Conservation (phyloP, 1,284 basidiomycete species). For the Ustilago bromivora region DNA sequence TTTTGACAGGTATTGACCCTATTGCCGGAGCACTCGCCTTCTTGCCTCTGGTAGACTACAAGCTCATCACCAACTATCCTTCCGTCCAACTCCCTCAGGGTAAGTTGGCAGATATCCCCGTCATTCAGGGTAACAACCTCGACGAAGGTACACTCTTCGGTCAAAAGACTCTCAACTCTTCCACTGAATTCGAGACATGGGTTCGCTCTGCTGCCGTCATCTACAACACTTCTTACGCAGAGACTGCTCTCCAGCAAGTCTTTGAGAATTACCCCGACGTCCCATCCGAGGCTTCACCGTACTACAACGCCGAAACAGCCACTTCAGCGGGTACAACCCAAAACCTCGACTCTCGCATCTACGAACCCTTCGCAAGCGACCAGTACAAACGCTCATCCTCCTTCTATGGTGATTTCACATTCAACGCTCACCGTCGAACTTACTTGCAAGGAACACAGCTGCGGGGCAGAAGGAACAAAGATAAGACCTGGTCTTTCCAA, state of each 20-base stretch:
- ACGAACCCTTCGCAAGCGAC: conserved; percentile 22
- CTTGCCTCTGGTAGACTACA: conserved; percentile 44
- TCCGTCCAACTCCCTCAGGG: conserved; percentile 28
- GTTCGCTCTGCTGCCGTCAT: conserved; percentile 23
- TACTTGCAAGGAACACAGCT: conserved; percentile 17
- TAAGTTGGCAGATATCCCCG: conserved; percentile 44
- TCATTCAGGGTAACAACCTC: conserved; percentile 49
- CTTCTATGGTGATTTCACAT: conserved; percentile 48
- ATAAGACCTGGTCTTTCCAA: conserved; percentile 31
- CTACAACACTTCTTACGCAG: conserved; percentile 43
- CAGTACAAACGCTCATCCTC: conserved; percentile 35
- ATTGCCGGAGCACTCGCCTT: conserved; percentile 34
- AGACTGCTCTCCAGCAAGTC: conserved; percentile 27
- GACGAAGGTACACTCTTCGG: conserved; percentile 49
- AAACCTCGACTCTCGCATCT: conserved; percentile 19
- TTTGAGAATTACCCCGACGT: conserved; percentile 36
- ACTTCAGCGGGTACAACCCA: conserved; percentile 25
- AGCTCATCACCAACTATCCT: conserved; percentile 48
- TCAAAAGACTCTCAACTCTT: conserved; percentile 25
- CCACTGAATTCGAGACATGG: conserved; percentile 28
- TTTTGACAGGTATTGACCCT: conserved; percentile 16
- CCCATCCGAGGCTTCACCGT: conserved; percentile 31
- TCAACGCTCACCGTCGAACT: conserved; percentile 33
- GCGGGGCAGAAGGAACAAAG: conserved; percentile 16
- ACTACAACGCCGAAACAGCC: conserved; percentile 32